Base-by-base conservation (phyloP, 2,329 filamentous ascomycete species). In the Neofusicoccum sp. region DNA sequence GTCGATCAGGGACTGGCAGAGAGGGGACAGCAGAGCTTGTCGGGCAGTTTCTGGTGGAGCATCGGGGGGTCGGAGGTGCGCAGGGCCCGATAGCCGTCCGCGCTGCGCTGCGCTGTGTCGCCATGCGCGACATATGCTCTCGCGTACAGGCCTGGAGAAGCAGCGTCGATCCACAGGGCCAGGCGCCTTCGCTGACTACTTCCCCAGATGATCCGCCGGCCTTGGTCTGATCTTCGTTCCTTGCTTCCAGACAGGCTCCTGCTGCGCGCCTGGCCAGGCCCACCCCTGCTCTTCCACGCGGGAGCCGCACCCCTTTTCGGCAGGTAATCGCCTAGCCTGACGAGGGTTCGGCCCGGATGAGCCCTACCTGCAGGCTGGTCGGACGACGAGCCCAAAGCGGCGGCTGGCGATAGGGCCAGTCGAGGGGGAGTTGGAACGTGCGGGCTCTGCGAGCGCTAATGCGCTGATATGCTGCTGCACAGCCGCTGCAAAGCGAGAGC, bases 281-380 rank as follows among this genome's bases (percentile, higher is more conserved):
- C 51, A 43, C 51, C 51, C 51, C 51, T 56, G 51, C 36, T 56
- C 9, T 16, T 3, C 14, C 28, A n/a, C 51, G 11, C 51, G 36
- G 51, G 51, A 56, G 51, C 38, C 51, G 38, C 51, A 43, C 31
- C 51, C 51, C 24, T 28, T 6, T 56, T 24, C 7, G 51, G 51
- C 34, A 56, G 38, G 51, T 56, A 56, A 56, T 54, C 49, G 49
- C 24, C 49, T 49, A 24, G 11, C 7, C 26, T 56, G 51, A 56
- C 26, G 51, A 56, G 38, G 51, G 51, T 56, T 56, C 51, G 49
- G 49, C 49, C 49, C 49, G 51, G 41, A 43, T n/a, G 28, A 33
- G 51, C 38, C 51, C 38, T 56, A 33, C 51, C 51, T 56, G 51
- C 51, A 56, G 36, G 36, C 51, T 31, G 36, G 16, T 30, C 51